Evolutionary conservation across 257 asterid species (phyloP).

Genomic region (Solanum paucissectum): DNA sequence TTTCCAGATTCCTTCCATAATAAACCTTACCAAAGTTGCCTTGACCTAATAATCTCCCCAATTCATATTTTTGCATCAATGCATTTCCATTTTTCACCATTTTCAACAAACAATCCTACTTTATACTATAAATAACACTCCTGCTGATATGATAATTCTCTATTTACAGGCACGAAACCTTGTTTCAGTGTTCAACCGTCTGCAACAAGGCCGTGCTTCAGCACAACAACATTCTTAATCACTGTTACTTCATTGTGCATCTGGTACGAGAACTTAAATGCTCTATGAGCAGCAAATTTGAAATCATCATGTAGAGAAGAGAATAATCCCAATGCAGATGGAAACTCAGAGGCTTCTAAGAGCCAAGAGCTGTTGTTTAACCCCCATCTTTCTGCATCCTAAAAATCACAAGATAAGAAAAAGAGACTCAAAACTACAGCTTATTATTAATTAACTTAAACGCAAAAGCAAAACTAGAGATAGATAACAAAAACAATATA

Average conservation of each 20-base stretch:
- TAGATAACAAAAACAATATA: neutral
- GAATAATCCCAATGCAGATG: slow-evolving; percentile 1
- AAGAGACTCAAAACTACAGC: neutral
- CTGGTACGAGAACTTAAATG: slow-evolving; percentile 6
- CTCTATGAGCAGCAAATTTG: neutral
- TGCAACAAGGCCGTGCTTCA: slow-evolving; percentile 14
- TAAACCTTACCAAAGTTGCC: slow-evolving; percentile 81
- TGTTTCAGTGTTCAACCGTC: slow-evolving; percentile 13
- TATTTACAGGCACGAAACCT: slow-evolving; percentile 14
- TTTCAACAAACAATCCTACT: slow-evolving; percentile 2
- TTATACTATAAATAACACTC: slow-evolving; percentile 9
- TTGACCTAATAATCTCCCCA: slow-evolving; percentile 80
- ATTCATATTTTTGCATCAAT: slow-evolving; percentile 60
- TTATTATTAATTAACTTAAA: neutral
- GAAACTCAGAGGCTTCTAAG: slow-evolving; percentile 3
- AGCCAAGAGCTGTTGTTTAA: slow-evolving; percentile 4
- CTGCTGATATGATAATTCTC: slow-evolving; percentile 1
- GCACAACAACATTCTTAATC: neutral
- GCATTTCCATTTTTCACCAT: slow-evolving; percentile 48
- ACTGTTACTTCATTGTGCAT: slow-evolving; percentile 15
- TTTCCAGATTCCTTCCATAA: slow-evolving; percentile 46
- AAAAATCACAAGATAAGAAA: slow-evolving; percentile 1
- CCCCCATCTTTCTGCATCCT: slow-evolving; percentile 57
- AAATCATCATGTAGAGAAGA: slow-evolving; percentile 1
- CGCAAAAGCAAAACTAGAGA: neutral